Percentiles rank a stretch among this genome's conserved stretches.
Evolutionary conservation across 768 basidiomycete species (phyloP).

Genomic region (Leccinum olivaceopallidum): DNA sequence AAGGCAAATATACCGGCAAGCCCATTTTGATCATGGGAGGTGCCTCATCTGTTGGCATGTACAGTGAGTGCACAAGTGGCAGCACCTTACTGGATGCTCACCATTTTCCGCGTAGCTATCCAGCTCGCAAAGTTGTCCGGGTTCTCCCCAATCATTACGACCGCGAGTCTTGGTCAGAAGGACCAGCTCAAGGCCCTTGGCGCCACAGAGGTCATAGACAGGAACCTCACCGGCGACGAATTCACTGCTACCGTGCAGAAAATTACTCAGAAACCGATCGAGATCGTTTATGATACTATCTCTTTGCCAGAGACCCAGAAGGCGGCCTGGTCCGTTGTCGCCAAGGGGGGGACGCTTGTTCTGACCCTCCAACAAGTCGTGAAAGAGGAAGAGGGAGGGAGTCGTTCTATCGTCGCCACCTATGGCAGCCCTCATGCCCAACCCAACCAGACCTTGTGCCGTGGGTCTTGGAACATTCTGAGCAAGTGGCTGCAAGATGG

Average conservation of each 20-base stretch:
- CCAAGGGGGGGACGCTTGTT: not conserved
- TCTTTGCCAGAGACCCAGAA: constrained; percentile 36
- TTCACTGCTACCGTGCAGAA: constrained; percentile 24
- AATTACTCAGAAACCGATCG: constrained; percentile 24
- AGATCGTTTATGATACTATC: constrained; percentile 34
- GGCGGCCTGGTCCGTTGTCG: constrained; percentile 34
- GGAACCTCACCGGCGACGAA: constrained; percentile 18
- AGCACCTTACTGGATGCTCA: not conserved
- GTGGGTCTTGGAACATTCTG: constrained; percentile 22
- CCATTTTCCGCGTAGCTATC: constrained; percentile 25
- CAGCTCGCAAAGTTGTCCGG: constrained; percentile 43
- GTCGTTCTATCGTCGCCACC: constrained; percentile 22
- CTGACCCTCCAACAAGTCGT: constrained; percentile 19
- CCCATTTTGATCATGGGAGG: constrained; percentile 53
- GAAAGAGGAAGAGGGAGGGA: constrained; percentile 23
- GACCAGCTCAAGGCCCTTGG: constrained; percentile 37
- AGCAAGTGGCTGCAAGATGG: constrained; percentile 28
- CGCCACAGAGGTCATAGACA: constrained; percentile 42
- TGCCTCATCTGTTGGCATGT: constrained; percentile 48
- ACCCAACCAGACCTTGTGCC: constrained; percentile 20
- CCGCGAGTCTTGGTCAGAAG: constrained; percentile 34
- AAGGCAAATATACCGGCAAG: constrained; percentile 39
- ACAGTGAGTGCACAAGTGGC: constrained; percentile 30
- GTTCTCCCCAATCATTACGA: constrained; percentile 44
- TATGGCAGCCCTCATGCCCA: constrained; percentile 26